Conservation (phyloP, 2,329 filamentous ascomycete genomes). For the Ilyonectria mors-panacis region DNA sequence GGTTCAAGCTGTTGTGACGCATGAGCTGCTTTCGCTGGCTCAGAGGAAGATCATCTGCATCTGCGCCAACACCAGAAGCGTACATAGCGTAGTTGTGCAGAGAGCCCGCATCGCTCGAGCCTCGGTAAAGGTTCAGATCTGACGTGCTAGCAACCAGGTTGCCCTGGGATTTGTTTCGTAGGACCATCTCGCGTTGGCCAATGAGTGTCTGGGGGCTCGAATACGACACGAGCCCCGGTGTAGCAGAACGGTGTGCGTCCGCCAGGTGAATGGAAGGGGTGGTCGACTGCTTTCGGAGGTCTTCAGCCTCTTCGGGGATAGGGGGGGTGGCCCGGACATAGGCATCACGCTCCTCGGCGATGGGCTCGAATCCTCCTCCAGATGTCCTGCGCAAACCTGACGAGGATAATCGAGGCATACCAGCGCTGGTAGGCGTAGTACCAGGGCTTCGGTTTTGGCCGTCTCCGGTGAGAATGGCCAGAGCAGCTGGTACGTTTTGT, state of each 20-base stretch:
- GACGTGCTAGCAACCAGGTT: constrained; percentile 50
- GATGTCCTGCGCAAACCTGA: constrained; percentile 47
- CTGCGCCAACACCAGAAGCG: constrained; percentile 52
- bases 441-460: constrained; percentile 41
- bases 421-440: constrained; percentile 37
- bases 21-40: constrained; percentile 76
- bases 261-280: constrained; percentile 39
- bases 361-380: constrained; percentile 55
- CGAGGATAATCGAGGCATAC: constrained; percentile 42
- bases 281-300: constrained; percentile 24
- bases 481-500: constrained; percentile 43
- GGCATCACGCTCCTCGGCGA: constrained; percentile 59
- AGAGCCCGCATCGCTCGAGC: constrained; percentile 60
- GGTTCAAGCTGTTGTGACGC: constrained; percentile 64
- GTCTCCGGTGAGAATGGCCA: constrained; percentile 46
- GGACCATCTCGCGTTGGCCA: constrained; percentile 68
- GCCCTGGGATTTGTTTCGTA: constrained; percentile 67
- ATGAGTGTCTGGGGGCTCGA: constrained; percentile 69
- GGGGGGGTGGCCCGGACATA: constrained; percentile 30
- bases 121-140: constrained; percentile 48
- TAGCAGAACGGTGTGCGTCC: constrained; percentile 49
- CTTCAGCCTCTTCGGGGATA: constrained; percentile 42
- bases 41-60: constrained; percentile 79
- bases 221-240: constrained; percentile 65
- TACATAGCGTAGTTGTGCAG: constrained; percentile 56